Base-by-base conservation (phyloP, 1,139 yeast species). In the Kazachstania sp. region DNA sequence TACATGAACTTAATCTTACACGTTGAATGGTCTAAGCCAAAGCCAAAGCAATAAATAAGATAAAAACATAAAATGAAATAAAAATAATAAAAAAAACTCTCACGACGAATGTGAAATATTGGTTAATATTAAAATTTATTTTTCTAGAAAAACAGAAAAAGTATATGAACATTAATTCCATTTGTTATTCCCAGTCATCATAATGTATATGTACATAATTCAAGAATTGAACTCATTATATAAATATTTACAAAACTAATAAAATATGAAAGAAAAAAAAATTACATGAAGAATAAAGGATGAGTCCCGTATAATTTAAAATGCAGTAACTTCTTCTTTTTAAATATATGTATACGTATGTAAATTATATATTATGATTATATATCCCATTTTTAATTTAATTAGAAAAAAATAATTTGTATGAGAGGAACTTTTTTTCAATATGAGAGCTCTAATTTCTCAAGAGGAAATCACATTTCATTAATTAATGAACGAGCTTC, bases 1-100 rank as follows among this genome's bases (percentile, higher is more conserved):
- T 83, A 85, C 77, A 87, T 85, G 75, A 85, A 85, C 63, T 77
- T 92, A 78, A 88, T 92, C 67, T 75, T 92, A 72, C 83, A 77
- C 64, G 79, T 83, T 63, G 94, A 83, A 66, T 83, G 71, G 70
- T 68, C 73, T 11, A 70, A 71, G 63, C 68, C 83, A 49, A 64
- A 62, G 52, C 53, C 51, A 45, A 47, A 44, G 39, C 42, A 43
- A 18, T 41, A 47, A 37, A 19, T 41, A 23, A 1, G 20, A 4
- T n/a, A 11, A 29, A 32, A 32, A 15, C 8, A 32, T 15, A 32
- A 13, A 32, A 32, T 13, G 2, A 11, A 12, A 31, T 16, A 31
- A 31, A 31, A 31, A 29, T 11, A 29, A 11, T 29, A 31, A 32
- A 32, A 32, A 32, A 32, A 9, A 32, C 13, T 32, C n/a, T 15